Evolutionary conservation across 495 filamentous ascomycete genomes (phyloP).

Genomic region (Talaromyces ruber): DNA sequence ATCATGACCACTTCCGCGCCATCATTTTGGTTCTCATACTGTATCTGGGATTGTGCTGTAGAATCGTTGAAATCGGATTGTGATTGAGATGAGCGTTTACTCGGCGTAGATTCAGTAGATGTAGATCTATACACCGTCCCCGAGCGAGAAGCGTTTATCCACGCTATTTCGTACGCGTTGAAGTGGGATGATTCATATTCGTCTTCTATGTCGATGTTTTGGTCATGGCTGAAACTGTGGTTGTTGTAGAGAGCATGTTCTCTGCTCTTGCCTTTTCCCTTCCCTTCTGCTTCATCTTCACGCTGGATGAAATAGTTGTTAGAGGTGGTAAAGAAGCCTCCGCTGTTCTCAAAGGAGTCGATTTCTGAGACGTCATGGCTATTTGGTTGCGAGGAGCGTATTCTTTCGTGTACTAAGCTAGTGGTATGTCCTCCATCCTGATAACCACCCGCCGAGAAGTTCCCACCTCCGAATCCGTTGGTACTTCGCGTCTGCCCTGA

Average conservation of each 20-base stretch:
- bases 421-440: not conserved
- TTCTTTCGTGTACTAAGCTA: not conserved
- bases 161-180: slow-evolving; percentile 5
- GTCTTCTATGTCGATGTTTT: not conserved
- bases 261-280: slow-evolving; percentile 25
- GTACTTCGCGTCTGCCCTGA: not conserved
- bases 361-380: not conserved
- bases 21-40: slow-evolving; percentile 12
- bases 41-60: not conserved
- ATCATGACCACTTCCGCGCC: slow-evolving; percentile 39
- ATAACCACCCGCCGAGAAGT: not conserved
- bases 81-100: not conserved
- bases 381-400: not conserved
- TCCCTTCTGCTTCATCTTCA: not conserved
- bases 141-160: not conserved
- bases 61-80: not conserved
- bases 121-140: not conserved
- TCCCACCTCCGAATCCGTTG: not conserved
- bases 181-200: slow-evolving; percentile 1
- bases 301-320: no score
- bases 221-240: not conserved
- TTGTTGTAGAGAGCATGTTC: not conserved
- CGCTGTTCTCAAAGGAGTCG: not conserved
- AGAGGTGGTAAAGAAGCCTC: not conserved
- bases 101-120: not conserved